phyloP scores from a whole-genome alignment of 176 grass and related monocot species.

The Carex scoparia region DNA sequence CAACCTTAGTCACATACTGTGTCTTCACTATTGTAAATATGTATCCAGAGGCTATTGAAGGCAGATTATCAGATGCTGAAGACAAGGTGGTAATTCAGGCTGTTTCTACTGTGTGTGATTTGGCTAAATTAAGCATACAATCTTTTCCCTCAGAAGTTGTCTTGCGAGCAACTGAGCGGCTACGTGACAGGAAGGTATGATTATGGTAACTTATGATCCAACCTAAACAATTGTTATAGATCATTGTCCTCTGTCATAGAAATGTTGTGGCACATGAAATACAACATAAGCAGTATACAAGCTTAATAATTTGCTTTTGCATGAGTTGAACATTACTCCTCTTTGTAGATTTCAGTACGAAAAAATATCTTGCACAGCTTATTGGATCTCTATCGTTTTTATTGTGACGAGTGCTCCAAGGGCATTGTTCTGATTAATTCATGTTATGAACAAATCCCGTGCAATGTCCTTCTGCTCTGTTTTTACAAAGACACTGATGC shows the following conservation, averaged over 20 bases:
- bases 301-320: constrained; percentile 15
- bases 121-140: constrained; percentile 68
- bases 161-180: constrained; percentile 45
- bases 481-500: constrained; percentile 69
- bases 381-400: constrained; percentile 68
- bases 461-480: constrained; percentile 64
- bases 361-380: constrained; percentile 78
- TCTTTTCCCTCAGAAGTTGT: constrained; percentile 67
- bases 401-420: constrained; percentile 77
- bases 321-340: constrained; percentile 27
- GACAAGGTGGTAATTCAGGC: constrained; percentile 89
- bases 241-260: constrained; percentile 2
- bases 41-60: constrained; percentile 59
- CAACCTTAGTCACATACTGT: background rate
- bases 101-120: constrained; percentile 73
- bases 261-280: background rate
- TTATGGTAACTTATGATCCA: background rate
- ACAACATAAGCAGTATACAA: background rate
- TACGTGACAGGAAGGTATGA: constrained; percentile 86
- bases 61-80: constrained; percentile 84
- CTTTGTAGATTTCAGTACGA: constrained; percentile 74
- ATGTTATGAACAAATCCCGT: constrained; percentile 84
- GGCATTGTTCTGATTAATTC: constrained; percentile 39
- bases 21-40: constrained; percentile 20
- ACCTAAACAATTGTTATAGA: background rate